Evolutionary conservation across 176 grass and related monocot genomes (phyloP).

Genomic region (Bothriochloa decipiens): DNA sequence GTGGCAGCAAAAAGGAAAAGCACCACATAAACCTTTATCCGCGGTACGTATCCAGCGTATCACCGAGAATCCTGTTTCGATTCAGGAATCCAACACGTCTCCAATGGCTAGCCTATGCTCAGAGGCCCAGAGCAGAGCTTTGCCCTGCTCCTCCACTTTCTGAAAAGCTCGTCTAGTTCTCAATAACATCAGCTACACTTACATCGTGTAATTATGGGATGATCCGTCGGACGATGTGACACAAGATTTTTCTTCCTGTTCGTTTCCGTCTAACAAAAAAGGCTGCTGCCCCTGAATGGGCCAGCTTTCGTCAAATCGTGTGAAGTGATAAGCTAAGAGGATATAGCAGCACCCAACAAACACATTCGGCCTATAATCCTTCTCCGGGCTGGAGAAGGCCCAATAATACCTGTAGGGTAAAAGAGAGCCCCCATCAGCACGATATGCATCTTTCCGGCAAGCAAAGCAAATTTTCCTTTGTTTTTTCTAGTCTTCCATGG

Average conservation of each 20-base stretch:
- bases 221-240: background rate
- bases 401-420: background rate
- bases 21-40: slow-evolving; percentile 28
- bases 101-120: background rate
- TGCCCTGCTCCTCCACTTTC: background rate
- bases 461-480: background rate
- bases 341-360: background rate
- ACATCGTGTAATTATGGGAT: slow-evolving; percentile 15
- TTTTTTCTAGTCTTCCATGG: too few relatives aligned
- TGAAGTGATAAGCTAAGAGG: background rate
- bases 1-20: slow-evolving; percentile 29
- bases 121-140: background rate
- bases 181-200: background rate
- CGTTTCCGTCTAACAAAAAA: background rate
- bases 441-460: background rate
- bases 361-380: background rate
- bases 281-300: background rate
- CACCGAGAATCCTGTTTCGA: slow-evolving; percentile 6
- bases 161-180: background rate
- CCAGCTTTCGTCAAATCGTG: background rate
- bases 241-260: background rate
- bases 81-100: slow-evolving; percentile 2
- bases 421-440: background rate
- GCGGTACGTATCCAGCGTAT: background rate
- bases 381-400: slow-evolving; percentile 6